phyloP scores from a whole-genome alignment of 371 early-diverging fungal genomes.

The Circinella umbellata region DNA sequence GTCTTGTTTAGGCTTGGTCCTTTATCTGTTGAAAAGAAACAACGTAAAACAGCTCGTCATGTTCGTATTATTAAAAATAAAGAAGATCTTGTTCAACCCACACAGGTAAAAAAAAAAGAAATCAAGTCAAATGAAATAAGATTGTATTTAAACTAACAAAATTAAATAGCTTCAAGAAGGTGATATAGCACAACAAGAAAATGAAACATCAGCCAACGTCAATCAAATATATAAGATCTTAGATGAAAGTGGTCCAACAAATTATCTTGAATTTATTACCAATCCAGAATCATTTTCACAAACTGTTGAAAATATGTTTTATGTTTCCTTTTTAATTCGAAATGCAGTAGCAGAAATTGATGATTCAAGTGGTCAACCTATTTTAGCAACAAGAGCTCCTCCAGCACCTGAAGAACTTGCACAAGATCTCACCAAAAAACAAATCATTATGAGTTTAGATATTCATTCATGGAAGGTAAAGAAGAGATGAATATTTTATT shows the following conservation, averaged over 20 bases:
- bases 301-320: conserved; percentile 95
- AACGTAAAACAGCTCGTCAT: conserved; percentile 39
- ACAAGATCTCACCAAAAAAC: conserved; percentile 72
- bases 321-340: conserved; percentile 88
- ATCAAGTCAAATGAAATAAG: neutral
- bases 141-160: neutral
- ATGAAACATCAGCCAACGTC: conserved; percentile 89
- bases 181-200: conserved; percentile 82
- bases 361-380: conserved; percentile 73
- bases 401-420: conserved; percentile 70
- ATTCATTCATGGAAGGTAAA: conserved; percentile 69
- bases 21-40: conserved; percentile 66
- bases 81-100: conserved; percentile 44
- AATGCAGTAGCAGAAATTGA: conserved; percentile 83
- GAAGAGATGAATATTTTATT: no score
- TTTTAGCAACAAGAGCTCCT: conserved; percentile 57
- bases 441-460: conserved; percentile 84
- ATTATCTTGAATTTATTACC: conserved; percentile 84
- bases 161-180: conserved; percentile 63
- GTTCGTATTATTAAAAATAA: conserved; percentile 47
- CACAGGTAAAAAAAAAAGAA: conserved; percentile 28
- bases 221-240: conserved; percentile 65
- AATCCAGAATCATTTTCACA: conserved; percentile 93
- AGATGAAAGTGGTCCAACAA: conserved; percentile 64
- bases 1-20: conserved; percentile 63